These are phyloP conservation scores for Lepiota brunneoincarnata DNA, from an alignment of 768 basidiomycete species.

Conservation along the genomic window DNA sequence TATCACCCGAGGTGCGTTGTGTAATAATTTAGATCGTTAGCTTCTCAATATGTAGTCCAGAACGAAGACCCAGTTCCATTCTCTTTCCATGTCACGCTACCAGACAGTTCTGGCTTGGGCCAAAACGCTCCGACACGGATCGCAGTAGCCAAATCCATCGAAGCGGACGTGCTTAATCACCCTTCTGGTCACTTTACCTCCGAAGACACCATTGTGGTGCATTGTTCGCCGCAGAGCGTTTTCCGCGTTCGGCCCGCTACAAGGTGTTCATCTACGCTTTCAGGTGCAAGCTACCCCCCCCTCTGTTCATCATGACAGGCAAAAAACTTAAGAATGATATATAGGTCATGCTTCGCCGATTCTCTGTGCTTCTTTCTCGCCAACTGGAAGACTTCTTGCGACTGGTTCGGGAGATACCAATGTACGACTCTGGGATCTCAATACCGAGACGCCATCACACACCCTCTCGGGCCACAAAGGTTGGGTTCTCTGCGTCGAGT, in stretches of 20 bases:
- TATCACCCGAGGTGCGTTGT: conserved; percentile 65
- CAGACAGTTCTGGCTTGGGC: conserved; percentile 45
- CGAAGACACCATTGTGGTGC: conserved; percentile 86
- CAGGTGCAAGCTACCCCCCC: conserved; percentile 44
- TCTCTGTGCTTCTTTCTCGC: conserved; percentile 93
- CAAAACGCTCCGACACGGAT: conserved; percentile 71
- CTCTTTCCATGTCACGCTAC: conserved; percentile 80
- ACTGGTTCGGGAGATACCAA: conserved; percentile 96
- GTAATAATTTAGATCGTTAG: conserved; percentile 1
- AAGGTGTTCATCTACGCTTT: conserved; percentile 88
- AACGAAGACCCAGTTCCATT: conserved; percentile 92
- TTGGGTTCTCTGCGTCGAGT: conserved; percentile 97
- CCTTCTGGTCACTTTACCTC: conserved; percentile 69
- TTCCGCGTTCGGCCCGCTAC: conserved; percentile 94
- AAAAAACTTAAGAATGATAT: neutral
- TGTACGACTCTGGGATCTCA: conserved; percentile 91
- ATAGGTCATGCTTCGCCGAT: conserved; percentile 91
- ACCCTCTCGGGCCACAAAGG: conserved; percentile 87
- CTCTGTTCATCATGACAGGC: conserved; percentile 14
- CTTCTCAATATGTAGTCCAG: conserved; percentile 31
- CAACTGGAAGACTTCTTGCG: conserved; percentile 86
- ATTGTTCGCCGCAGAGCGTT: conserved; percentile 93
- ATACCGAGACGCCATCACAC: conserved; percentile 89
- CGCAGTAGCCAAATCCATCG: conserved; percentile 81
- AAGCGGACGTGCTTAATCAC: conserved; percentile 75